Conservation (phyloP, 164 flowering plant species). For the Piper longum region DNA sequence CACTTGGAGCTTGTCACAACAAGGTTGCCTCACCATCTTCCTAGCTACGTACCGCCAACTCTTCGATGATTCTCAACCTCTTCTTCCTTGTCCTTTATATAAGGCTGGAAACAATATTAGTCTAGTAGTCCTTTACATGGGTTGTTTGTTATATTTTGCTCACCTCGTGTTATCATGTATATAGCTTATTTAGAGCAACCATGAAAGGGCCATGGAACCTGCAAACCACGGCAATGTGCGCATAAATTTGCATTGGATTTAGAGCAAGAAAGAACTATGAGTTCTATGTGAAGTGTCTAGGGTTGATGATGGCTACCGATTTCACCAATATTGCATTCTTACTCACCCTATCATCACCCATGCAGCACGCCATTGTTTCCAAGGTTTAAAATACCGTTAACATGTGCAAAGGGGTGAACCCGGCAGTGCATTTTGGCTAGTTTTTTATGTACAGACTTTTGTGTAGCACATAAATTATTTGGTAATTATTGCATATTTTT, state of each 20-base stretch:
- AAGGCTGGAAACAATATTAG: too few species aligned
- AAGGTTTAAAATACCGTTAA: too few species aligned
- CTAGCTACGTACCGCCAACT: neutral
- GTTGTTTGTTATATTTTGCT: slow-evolving; percentile 1
- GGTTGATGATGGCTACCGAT: neutral
- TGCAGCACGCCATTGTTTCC: too few species aligned
- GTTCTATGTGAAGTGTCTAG: neutral
- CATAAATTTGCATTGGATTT: neutral
- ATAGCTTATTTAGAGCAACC: slow-evolving; percentile 17
- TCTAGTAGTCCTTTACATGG: neutral
- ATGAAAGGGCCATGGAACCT: slow-evolving; percentile 51
- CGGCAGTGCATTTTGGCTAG: too few species aligned
- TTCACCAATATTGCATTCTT: slow-evolving; percentile 20
- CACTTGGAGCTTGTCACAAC: slow-evolving; percentile 85
- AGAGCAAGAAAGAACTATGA: too few species aligned
- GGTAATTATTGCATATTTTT: too few species aligned
- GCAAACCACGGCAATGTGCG: slow-evolving; percentile 13
- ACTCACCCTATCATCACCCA: slow-evolving; percentile 33
- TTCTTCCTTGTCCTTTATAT: slow-evolving; percentile 33
- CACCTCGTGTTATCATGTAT: neutral
- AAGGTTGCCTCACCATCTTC: slow-evolving; percentile 81
- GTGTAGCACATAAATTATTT: too few species aligned
- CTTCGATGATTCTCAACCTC: slow-evolving; percentile 8
- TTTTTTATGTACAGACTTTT: too few species aligned
- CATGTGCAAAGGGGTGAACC: too few species aligned